phyloP scores from a whole-genome alignment of 768 basidiomycete species.

The Amanita thiersii region DNA sequence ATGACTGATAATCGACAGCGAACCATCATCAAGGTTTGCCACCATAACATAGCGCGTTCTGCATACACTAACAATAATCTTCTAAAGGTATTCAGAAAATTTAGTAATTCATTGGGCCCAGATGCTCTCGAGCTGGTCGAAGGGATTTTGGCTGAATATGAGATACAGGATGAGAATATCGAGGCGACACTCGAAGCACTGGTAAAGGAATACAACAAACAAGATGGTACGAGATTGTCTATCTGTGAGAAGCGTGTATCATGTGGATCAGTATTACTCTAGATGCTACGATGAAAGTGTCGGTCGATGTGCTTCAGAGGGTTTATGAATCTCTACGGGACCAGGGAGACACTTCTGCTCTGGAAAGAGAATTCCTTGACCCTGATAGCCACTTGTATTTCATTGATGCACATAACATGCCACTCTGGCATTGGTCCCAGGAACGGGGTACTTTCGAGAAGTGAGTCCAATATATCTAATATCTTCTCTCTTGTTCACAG shows the following conservation, averaged over 20 bases:
- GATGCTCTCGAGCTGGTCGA: conserved; percentile 69
- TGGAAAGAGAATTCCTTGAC: conserved; percentile 61
- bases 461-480: conserved; percentile 30
- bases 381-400: conserved; percentile 77
- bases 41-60: neutral
- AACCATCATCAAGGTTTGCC: conserved; percentile 36
- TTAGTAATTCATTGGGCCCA: conserved; percentile 80
- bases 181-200: conserved; percentile 73
- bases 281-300: conserved; percentile 84
- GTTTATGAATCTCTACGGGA: conserved; percentile 73
- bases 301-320: conserved; percentile 53
- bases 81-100: conserved; percentile 74
- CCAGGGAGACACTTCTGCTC: conserved; percentile 40
- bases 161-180: conserved; percentile 60
- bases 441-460: conserved; percentile 85
- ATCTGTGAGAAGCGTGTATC: neutral
- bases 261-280: neutral
- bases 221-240: conserved; percentile 53
- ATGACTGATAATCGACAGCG: conserved; percentile 43
- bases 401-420: conserved; percentile 94
- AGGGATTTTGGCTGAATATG: conserved; percentile 60
- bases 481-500: conserved; percentile 6
- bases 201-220: conserved; percentile 82
- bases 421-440: conserved; percentile 83
- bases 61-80: neutral